phyloP scores from a whole-genome alignment of 2,329 filamentous ascomycete genomes.

The Diplocarpon rosae region DNA sequence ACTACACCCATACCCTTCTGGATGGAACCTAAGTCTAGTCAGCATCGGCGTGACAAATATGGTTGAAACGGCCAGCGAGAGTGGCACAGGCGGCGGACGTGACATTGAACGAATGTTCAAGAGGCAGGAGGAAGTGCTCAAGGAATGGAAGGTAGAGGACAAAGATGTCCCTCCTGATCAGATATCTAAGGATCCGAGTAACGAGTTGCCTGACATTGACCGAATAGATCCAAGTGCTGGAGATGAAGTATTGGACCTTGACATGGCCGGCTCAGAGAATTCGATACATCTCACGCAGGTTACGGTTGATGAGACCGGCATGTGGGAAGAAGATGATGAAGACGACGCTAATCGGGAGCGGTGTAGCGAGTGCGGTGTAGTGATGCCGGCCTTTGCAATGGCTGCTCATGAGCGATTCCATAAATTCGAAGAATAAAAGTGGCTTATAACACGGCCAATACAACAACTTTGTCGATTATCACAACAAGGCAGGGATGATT shows the following conservation, averaged over 20 bases:
- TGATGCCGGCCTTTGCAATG: slow-evolving; percentile 39
- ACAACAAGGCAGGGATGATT: no score
- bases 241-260: slow-evolving; percentile 14
- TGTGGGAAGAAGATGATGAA: slow-evolving; percentile 23
- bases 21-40: slow-evolving; percentile 73
- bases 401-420: slow-evolving; percentile 39
- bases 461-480: no score
- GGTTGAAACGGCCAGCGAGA: slow-evolving; percentile 39
- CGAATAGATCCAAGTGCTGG: slow-evolving; percentile 24
- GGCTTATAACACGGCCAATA: no score
- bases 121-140: slow-evolving; percentile 57
- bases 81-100: slow-evolving; percentile 44
- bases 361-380: slow-evolving; percentile 34
- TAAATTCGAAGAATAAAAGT: slow-evolving; percentile 12
- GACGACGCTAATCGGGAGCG: slow-evolving; percentile 21
- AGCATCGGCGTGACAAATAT: slow-evolving; percentile 88
- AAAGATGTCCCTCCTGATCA: slow-evolving; percentile 26
- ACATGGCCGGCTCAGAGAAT: slow-evolving; percentile 22
- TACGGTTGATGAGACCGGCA: slow-evolving; percentile 12
- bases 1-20: slow-evolving; percentile 50
- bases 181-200: background rate
- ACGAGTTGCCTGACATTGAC: background rate
- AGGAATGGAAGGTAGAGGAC: slow-evolving; percentile 52
- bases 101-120: slow-evolving; percentile 80
- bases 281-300: slow-evolving; percentile 18